Evolutionary conservation across 164 flowering plant species (phyloP).

Genomic region (grape (Vitis vinifera)): ASM3070453v1 NC_081809.1:6585001-6585500

Average conservation of each 20-base stretch:
- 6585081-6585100: background rate
- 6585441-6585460: too few relatives aligned
- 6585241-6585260: constrained; percentile 51
- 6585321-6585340: background rate
- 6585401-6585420: background rate
- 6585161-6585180: constrained; percentile 91
- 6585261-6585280: background rate
- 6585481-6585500: too few relatives aligned
- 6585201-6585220: constrained; percentile 72
- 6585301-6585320: background rate
- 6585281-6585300: background rate
- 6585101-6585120: constrained; percentile 80
- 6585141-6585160: constrained; percentile 79
- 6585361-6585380: background rate
- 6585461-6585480: too few relatives aligned
- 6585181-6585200: constrained; percentile 84
- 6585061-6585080: background rate
- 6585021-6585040: background rate
- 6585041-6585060: constrained; percentile 1
- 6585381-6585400: background rate
- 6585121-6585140: constrained; percentile 30
- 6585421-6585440: background rate
- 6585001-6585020: background rate
- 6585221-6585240: constrained; percentile 84
- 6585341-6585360: background rate